Conservation (phyloP, 1,284 basidiomycete species). For the Cerrena zonata region DNA sequence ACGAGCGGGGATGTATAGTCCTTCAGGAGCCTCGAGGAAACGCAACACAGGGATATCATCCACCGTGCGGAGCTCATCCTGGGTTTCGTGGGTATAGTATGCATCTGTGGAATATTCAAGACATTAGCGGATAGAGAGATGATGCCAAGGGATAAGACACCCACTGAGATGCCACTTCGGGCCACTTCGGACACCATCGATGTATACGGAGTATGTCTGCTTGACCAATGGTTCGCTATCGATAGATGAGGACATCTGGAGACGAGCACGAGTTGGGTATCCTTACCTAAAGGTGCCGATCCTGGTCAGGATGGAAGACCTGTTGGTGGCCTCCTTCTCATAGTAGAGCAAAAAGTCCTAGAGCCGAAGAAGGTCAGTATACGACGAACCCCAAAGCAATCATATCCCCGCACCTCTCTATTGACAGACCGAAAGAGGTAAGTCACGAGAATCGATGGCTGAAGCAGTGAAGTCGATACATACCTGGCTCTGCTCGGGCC, state of each 20-base stretch:
- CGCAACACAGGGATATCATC: slow-evolving; percentile 53
- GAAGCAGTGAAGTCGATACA: background rate
- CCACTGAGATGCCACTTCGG: slow-evolving; percentile 41
- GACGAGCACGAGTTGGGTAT: background rate
- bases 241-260: no score
- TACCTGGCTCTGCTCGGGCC: slow-evolving; percentile 9
- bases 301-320: slow-evolving; percentile 26
- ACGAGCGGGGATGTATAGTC: slow-evolving; percentile 61
- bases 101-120: slow-evolving; percentile 31
- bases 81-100: slow-evolving; percentile 39
- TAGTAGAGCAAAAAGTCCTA: slow-evolving; percentile 37
- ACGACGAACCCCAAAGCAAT: slow-evolving; percentile 3
- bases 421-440: background rate
- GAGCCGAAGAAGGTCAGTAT: slow-evolving; percentile 6
- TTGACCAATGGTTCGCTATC: slow-evolving; percentile 34
- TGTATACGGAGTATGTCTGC: slow-evolving; percentile 39
- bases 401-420: slow-evolving; percentile 1
- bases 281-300: slow-evolving; percentile 21
- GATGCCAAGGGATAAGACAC: slow-evolving; percentile 18
- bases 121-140: slow-evolving; percentile 4
- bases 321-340: slow-evolving; percentile 30
- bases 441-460: no score
- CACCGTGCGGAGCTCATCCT: slow-evolving; percentile 50
- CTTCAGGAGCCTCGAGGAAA: slow-evolving; percentile 48
- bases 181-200: slow-evolving; percentile 28